Percentiles rank a stretch among this genome's conserved stretches.
phyloP scores from a whole-genome alignment of 1,284 basidiomycete genomes.

The Moesziomyces globuligerus region DNA sequence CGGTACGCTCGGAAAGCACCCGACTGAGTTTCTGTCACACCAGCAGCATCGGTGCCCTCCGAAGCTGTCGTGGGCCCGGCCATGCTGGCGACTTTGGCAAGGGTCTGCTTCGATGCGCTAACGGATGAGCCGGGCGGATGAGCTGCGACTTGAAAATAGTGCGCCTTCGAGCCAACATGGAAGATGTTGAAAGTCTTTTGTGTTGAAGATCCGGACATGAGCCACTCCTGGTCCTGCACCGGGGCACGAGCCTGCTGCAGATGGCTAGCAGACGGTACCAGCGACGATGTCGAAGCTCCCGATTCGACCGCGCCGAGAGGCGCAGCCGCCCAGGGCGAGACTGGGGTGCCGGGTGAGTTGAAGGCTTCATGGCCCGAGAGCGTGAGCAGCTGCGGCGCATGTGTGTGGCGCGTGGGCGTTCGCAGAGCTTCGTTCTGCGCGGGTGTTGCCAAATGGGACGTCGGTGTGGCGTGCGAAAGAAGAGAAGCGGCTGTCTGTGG shows the following conservation, averaged over 20 bases:
- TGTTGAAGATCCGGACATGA: conserved; percentile 4
- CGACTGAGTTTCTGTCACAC: neutral
- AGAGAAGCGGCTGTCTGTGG: neutral
- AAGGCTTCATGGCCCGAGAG: conserved; percentile 25
- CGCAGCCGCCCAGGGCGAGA: conserved; percentile 8
- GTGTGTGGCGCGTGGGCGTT: conserved; percentile 2
- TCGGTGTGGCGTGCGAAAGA: neutral
- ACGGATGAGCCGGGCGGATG: too few species aligned
- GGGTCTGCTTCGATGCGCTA: too few species aligned
- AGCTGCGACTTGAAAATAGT: too few species aligned
- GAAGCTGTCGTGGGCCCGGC: neutral
- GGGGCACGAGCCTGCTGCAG: neutral
- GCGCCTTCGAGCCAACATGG: neutral
- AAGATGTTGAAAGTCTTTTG: conserved; percentile 9
- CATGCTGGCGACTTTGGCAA: neutral
- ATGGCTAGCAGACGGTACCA: too few species aligned
- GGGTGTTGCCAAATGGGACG: conserved; percentile 1
- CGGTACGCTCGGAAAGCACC: conserved; percentile 4
- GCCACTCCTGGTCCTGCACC: conserved; percentile 9
- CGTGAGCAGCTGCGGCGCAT: conserved; percentile 4
- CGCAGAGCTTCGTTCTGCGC: neutral
- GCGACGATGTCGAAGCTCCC: too few species aligned
- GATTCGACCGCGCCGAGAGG: too few species aligned
- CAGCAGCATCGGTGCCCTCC: neutral
- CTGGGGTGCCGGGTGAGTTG: conserved; percentile 7